Base-by-base conservation (phyloP, 2,329 filamentous ascomycete species). In the Clonostachys solani region DNA sequence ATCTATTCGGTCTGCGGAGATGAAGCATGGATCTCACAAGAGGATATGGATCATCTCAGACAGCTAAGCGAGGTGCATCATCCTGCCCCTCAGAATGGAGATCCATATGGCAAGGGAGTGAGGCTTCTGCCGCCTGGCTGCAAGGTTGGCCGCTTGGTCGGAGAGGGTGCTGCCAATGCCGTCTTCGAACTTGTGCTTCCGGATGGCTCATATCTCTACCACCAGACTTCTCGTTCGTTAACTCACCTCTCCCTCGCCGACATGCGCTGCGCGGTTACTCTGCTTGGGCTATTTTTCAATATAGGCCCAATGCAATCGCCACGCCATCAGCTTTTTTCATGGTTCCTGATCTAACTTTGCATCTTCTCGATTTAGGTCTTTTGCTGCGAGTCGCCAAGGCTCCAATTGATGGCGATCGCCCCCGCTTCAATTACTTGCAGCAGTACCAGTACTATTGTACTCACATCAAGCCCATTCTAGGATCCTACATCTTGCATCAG, bases 141-240 rank as follows among this genome's bases (percentile, higher is more conserved):
- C 37, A 61, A 56, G 23, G 63, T 65, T 13, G 52, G 66, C 44
- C 60, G 63, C 45, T 68, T 80, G 48, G 65, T 82, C 18, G 78
- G 75, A 23, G 88, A 94, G 63, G 89, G 88, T 19, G 84, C 86
- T 19, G 87, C 89, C 46, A 92, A 94, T 62, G 77, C 86, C 45
- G 84, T 92, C 52, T 91, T 88, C 58, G 76, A 77, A 54, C 74
- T 87, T 47, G 67, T 70, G 42, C 50, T 73, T 17, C 64, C 69
- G 5, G 56, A 64, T 48, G 56, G 56, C 48, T 54, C 12, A 10
- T 43, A 40, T 17, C 38, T 49, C 34, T 18, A 36, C 23, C 44
- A 49, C 29, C 18, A 46, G 36, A 35, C 42, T 38, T 62, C 46
- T 51, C 60, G 36, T 52, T 62, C 40, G 55, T 46, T 41, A 13